Evolutionary conservation across 2,329 filamentous ascomycete genomes (phyloP), one percentile per base, ranked within the genome.

Genomic region (Arthrobotrys sinensis): DNA sequence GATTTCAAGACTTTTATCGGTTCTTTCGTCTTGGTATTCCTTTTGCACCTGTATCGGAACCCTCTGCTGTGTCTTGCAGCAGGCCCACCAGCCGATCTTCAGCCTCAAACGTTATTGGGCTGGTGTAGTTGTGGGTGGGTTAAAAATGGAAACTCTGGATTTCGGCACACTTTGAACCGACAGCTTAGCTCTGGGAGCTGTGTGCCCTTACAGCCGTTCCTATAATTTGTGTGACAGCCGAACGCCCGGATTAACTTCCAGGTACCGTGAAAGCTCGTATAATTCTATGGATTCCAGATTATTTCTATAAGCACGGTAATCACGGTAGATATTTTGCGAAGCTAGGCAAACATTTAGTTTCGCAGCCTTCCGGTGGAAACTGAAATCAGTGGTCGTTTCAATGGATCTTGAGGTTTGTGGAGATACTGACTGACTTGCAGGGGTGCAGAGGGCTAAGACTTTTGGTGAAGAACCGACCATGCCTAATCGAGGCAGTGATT

Each of bases 81-180:
- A 46, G 24, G 19, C 36, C 60, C 60, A 36, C 62, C 60, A 57
- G 32, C 24, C 52, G 70, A 67, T 75, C 52, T 75, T 75, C 70
- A 75, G 70, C 70, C 70, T 75, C 70, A 63, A 64, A 75, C 70
- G 70, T 75, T 75, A 75, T 73, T 73, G 70, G 70, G 38, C 50
- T 36, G 28, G 38, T 34, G 32, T 14, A 24, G 45, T 19, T 34
- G 68, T 43, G 50, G 63, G 52, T 66, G 50, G 69, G 40, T 52
- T 75, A 75, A 75, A 75, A 75, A 75, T 75, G 70, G 70, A 75
- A 75, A 73, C 60, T 57, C 16, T 73, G 45, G 19, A 21, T 53
- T 62, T 73, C 69, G 69, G 69, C 69, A 55, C 57, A 24, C 10
- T 55, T 16, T 16, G 46, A 65, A 65, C 68, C 68, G 68, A 65